These are phyloP conservation scores for Tuber aestivum DNA, from an alignment of 495 filamentous ascomycete genomes.

Conservation along the genomic window DNA sequence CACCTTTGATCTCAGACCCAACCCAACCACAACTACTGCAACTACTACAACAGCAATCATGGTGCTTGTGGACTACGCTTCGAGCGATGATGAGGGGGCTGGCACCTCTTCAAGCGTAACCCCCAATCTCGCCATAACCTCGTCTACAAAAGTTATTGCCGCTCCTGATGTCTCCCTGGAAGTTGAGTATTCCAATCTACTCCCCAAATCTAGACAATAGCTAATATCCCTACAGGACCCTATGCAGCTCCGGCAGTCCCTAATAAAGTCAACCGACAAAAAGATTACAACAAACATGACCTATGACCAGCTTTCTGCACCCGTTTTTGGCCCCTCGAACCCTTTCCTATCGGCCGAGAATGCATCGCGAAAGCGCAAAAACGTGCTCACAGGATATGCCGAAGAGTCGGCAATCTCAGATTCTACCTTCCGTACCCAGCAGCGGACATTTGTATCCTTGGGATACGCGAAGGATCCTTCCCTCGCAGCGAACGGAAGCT, in stretches of 20 bases:
- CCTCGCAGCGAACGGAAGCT: slow-evolving; percentile 40
- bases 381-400: slow-evolving; percentile 83
- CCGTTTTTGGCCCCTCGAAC: slow-evolving; percentile 67
- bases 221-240: slow-evolving; percentile 38
- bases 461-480: slow-evolving; percentile 57
- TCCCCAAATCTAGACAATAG: not conserved
- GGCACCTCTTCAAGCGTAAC: slow-evolving; percentile 22
- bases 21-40: not conserved
- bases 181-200: slow-evolving; percentile 31
- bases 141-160: slow-evolving; percentile 32
- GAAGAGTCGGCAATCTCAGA: slow-evolving; percentile 85
- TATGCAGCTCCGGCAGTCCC: slow-evolving; percentile 41
- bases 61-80: slow-evolving; percentile 39
- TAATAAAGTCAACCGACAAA: slow-evolving; percentile 37
- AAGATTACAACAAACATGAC: slow-evolving; percentile 48
- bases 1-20: slow-evolving; percentile 3
- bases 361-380: slow-evolving; percentile 67
- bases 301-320: slow-evolving; percentile 60
- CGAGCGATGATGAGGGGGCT: slow-evolving; percentile 37
- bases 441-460: slow-evolving; percentile 64
- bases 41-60: slow-evolving; percentile 16
- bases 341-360: slow-evolving; percentile 61
- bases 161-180: slow-evolving; percentile 43
- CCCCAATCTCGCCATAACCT: slow-evolving; percentile 13
- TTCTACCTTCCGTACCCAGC: slow-evolving; percentile 75